phyloP scores from a whole-genome alignment of 2,329 filamentous ascomycete genomes.

The Cladosporium oxysporum region DNA sequence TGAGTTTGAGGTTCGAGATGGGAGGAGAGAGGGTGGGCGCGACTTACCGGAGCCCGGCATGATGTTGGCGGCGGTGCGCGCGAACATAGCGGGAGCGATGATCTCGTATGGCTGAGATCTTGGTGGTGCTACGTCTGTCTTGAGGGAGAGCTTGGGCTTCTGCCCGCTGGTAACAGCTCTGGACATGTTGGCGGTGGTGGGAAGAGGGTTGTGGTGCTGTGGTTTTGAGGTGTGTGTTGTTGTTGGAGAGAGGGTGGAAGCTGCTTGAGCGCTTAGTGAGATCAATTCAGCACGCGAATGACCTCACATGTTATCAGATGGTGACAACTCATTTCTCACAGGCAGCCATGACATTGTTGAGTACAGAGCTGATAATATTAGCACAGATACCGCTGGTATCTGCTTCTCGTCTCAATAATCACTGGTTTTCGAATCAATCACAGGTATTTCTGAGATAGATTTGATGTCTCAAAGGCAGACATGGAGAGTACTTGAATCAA shows the following conservation, averaged over 20 bases:
- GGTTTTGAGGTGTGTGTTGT: not conserved
- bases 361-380: not conserved
- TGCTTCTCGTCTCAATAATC: not conserved
- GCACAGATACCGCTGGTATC: not conserved
- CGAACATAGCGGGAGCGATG: not conserved
- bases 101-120: not conserved
- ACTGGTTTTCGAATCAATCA: no score
- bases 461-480: not conserved
- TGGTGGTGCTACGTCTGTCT: not conserved
- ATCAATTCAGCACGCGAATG: not conserved
- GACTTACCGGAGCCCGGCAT: not conserved
- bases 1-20: not conserved
- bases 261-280: not conserved
- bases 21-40: not conserved
- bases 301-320: not conserved
- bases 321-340: not conserved
- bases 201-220: not conserved
- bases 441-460: not conserved
- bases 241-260: not conserved
- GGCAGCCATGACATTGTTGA: not conserved
- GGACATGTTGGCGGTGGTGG: not conserved
- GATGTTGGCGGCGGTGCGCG: not conserved
- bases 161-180: not conserved
- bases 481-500: not conserved
- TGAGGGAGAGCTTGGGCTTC: not conserved